phyloP scores from a whole-genome alignment of 208 protist species.

The Leishmania martiniquensis region DNA sequence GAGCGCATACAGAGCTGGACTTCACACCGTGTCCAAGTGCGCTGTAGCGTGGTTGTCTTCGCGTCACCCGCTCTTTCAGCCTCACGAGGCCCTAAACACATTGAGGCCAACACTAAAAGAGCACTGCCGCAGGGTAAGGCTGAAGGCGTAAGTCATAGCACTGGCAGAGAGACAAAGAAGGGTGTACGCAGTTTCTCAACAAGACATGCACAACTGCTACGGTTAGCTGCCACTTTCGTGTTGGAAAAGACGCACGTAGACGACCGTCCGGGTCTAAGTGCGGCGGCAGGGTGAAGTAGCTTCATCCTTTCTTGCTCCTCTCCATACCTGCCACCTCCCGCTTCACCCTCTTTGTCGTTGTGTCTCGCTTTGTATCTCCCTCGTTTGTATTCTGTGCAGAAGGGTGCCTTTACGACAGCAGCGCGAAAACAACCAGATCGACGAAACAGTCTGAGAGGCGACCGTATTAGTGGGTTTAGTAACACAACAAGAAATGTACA shows the following conservation, averaged over 20 bases:
- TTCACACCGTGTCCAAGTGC: background rate
- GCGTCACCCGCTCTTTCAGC: background rate
- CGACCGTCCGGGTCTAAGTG: background rate
- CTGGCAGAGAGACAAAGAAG: background rate
- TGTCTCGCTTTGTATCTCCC: background rate
- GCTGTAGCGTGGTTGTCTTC: background rate
- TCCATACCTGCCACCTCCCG: background rate
- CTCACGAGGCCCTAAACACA: background rate
- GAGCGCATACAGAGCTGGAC: background rate
- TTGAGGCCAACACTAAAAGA: background rate
- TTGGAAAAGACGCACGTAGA: background rate
- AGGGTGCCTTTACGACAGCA: background rate
- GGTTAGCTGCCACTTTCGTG: background rate
- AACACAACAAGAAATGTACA: slow-evolving; percentile 27
- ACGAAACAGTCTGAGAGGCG: background rate
- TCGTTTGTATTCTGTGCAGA: background rate
- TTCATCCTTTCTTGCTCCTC: background rate
- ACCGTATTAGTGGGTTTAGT: background rate
- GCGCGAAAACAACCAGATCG: background rate
- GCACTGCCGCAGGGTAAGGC: background rate
- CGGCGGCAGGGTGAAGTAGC: background rate
- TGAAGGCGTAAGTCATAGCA: background rate
- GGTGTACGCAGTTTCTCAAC: background rate
- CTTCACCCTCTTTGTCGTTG: background rate
- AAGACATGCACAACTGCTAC: background rate